Evolutionary conservation across 306 rosid species (phyloP).

Genomic region (Cyamopsis tetragonoloba): DNA sequence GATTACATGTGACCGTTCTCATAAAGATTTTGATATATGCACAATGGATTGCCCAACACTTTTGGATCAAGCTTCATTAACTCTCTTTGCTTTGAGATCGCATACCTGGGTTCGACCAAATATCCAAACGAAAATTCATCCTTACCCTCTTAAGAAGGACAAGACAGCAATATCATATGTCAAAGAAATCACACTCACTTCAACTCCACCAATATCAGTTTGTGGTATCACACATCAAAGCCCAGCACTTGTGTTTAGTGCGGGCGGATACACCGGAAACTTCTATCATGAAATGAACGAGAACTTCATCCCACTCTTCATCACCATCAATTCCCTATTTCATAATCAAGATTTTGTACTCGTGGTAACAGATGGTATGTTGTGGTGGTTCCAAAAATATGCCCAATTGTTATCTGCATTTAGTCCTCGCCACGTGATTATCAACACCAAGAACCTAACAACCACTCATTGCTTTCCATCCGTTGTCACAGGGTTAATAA

Average conservation of each 20-base stretch:
- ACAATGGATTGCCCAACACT: conserved; percentile 30
- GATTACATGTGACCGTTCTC: conserved; percentile 39
- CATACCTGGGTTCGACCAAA: neutral
- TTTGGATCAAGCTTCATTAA: conserved; percentile 25
- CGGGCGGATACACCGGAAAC: conserved; percentile 50
- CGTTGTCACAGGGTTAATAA: conserved; percentile 29
- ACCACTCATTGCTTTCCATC: conserved; percentile 44
- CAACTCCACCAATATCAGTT: conserved; percentile 22
- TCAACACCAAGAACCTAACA: conserved; percentile 17
- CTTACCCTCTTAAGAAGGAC: conserved; percentile 50
- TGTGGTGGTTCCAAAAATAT: conserved; percentile 47
- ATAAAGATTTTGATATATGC: conserved; percentile 37
- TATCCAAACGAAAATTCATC: conserved; percentile 15
- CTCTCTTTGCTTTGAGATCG: conserved; percentile 25
- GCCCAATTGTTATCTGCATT: conserved; percentile 23
- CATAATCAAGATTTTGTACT: conserved; percentile 29
- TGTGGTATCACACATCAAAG: conserved; percentile 38
- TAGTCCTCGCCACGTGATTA: conserved; percentile 23
- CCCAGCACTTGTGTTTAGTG: conserved; percentile 49
- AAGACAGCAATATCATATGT: conserved; percentile 22
- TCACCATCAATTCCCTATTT: conserved; percentile 38
- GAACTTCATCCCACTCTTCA: conserved; percentile 50
- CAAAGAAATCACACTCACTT: conserved; percentile 32
- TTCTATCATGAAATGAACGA: conserved; percentile 53
- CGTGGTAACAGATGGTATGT: conserved; percentile 26